Percentiles rank a stretch among this genome's conserved stretches.
These are phyloP conservation scores for Tuber magnatum DNA, from an alignment of 495 filamentous ascomycete species.

Conservation along the genomic window DNA sequence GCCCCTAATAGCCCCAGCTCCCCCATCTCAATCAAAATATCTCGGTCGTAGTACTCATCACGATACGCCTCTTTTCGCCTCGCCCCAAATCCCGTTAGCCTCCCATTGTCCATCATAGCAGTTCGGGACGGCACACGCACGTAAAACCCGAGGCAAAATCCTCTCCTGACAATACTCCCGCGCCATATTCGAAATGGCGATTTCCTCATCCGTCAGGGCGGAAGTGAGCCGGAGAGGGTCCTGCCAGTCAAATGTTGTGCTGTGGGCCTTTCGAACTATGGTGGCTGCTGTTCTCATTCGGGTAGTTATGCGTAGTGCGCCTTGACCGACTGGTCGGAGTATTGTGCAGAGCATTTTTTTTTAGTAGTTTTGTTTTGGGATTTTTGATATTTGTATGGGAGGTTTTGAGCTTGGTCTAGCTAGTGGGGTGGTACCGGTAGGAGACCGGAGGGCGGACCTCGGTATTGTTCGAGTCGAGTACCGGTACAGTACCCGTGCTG, in stretches of 20 bases:
- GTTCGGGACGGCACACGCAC: slow-evolving; percentile 49
- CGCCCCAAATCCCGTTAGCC: background rate
- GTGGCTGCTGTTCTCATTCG: background rate
- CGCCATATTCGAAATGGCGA: slow-evolving; percentile 80
- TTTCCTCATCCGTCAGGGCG: slow-evolving; percentile 78
- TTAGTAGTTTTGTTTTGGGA: background rate
- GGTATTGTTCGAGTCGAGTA: too few relatives aligned
- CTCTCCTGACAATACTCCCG: slow-evolving; percentile 87
- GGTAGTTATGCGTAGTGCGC: background rate
- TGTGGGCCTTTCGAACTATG: slow-evolving; percentile 11
- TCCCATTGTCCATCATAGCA: slow-evolving; percentile 2
- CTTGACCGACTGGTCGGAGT: background rate
- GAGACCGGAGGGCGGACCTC: background rate
- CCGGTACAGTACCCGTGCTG: too few relatives aligned
- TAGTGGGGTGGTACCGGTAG: background rate
- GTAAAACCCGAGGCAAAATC: slow-evolving; percentile 75
- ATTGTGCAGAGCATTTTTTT: background rate
- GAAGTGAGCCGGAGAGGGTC: slow-evolving; percentile 72
- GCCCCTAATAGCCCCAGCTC: slow-evolving; percentile 86
- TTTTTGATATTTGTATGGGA: background rate
- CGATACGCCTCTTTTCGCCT: slow-evolving; percentile 74
- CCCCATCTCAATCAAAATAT: slow-evolving; percentile 91
- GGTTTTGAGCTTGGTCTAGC: background rate
- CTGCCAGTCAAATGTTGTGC: slow-evolving; percentile 70
- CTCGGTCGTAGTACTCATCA: slow-evolving; percentile 81